Conservation (phyloP, 2,329 filamentous ascomycete genomes). For the Penicillium hesseltinei region DNA sequence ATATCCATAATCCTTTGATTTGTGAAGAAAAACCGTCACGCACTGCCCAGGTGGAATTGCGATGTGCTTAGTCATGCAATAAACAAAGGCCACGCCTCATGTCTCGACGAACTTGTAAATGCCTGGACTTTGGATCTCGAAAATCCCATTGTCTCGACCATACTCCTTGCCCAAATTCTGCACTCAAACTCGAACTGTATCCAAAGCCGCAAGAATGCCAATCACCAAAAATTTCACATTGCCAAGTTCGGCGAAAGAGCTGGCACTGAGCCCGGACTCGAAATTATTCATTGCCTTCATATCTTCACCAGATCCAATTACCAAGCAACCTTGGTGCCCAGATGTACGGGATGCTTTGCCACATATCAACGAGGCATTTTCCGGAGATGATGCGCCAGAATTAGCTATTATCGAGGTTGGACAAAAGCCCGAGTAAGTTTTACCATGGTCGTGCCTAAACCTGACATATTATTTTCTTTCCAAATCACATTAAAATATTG, state of each 20-base stretch:
- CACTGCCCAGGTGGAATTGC: neutral
- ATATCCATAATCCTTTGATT: neutral
- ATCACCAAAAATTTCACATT: constrained; percentile 23
- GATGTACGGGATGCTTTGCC: constrained; percentile 42
- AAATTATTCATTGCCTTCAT: constrained; percentile 39
- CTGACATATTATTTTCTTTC: neutral
- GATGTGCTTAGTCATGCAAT: neutral
- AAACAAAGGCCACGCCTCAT: neutral
- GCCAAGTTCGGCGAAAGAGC: constrained; percentile 16
- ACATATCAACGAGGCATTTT: constrained; percentile 33
- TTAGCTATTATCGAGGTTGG: constrained; percentile 38
- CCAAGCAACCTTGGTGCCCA: constrained; percentile 42
- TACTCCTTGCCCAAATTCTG: neutral
- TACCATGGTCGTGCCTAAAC: neutral
- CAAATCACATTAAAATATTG: neutral
- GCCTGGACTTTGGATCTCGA: neutral
- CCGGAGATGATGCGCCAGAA: constrained; percentile 19
- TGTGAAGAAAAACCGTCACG: neutral
- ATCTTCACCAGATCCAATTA: constrained; percentile 36
- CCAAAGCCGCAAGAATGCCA: constrained; percentile 26
- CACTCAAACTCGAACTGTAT: neutral
- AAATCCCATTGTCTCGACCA: neutral
- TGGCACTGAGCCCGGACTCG: constrained; percentile 18
- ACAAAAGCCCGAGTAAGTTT: constrained; percentile 34
- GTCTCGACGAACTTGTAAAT: neutral